These are phyloP conservation scores for Grigorovia yakushimaensis DNA, from an alignment of 805 yeast genomes.

Conservation along the genomic window DNA sequence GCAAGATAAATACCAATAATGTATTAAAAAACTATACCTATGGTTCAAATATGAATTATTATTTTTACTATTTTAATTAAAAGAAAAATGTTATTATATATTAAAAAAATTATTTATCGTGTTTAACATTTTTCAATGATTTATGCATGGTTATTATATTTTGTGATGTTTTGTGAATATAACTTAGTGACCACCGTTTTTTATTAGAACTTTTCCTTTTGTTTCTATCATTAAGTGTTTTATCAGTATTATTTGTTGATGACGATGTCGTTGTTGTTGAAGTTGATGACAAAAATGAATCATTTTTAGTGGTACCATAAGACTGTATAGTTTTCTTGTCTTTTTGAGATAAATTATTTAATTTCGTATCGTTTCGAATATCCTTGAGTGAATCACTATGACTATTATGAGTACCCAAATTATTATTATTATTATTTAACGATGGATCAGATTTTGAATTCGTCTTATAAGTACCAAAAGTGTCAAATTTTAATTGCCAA, in stretches of 20 bases:
- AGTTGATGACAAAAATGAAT: background rate
- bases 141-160: conserved; percentile 6
- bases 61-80: too few species aligned
- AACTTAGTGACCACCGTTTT: conserved; percentile 7
- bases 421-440: too few species aligned
- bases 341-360: background rate
- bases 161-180: conserved; percentile 6
- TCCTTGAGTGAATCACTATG: background rate
- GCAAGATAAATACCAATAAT: too few species aligned
- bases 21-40: too few species aligned
- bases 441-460: background rate
- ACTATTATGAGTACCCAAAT: background rate
- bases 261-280: background rate
- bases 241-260: background rate
- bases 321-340: background rate
- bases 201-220: background rate
- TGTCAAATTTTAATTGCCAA: conserved; percentile 40
- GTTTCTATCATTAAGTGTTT: background rate
- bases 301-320: background rate
- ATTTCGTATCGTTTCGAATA: background rate
- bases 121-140: conserved; percentile 4
- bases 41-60: too few species aligned
- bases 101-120: conserved; percentile 1
- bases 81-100: too few species aligned
- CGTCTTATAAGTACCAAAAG: conserved; percentile 8